Percentiles rank a stretch among this genome's conserved stretches.
phyloP scores from a whole-genome alignment of 1,139 yeast genomes.

The Kazachstania sp. region DNA sequence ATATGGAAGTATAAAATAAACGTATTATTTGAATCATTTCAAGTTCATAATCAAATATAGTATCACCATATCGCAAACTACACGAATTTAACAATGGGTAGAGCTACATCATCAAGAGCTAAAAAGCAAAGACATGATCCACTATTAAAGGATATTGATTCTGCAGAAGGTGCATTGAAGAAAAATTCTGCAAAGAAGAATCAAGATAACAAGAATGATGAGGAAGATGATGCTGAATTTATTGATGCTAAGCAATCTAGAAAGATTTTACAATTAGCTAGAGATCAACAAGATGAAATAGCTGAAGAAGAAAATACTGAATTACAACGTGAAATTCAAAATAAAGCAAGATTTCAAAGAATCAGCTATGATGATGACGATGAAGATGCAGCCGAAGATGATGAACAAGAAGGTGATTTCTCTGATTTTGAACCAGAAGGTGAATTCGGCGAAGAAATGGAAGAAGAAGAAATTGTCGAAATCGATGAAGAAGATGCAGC shows the following conservation, averaged over 20 bases:
- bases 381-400: constrained; percentile 38
- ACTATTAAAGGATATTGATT: constrained; percentile 62
- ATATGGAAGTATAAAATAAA: background rate
- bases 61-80: background rate
- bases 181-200: constrained; percentile 28
- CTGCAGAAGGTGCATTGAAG: constrained; percentile 64
- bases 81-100: constrained; percentile 53
- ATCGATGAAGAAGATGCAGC: constrained; percentile 66
- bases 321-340: constrained; percentile 16
- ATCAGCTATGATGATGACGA: constrained; percentile 29
- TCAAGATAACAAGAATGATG: constrained; percentile 28
- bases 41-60: background rate
- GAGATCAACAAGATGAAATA: constrained; percentile 85
- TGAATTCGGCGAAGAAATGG: constrained; percentile 40
- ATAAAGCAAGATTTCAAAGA: constrained; percentile 22
- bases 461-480: constrained; percentile 48
- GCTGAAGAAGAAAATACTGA: constrained; percentile 36
- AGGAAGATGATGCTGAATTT: constrained; percentile 40
- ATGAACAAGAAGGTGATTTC: constrained; percentile 42
- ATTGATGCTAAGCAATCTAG: constrained; percentile 79
- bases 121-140: constrained; percentile 66
- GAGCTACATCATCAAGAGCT: constrained; percentile 44
- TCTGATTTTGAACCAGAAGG: constrained; percentile 43
- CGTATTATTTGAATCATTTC: background rate
- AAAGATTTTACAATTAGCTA: constrained; percentile 79